Percentiles rank a stretch among this genome's conserved stretches.
Conservation (phyloP, 768 basidiomycete species). For the Podaxis sp. region DNA sequence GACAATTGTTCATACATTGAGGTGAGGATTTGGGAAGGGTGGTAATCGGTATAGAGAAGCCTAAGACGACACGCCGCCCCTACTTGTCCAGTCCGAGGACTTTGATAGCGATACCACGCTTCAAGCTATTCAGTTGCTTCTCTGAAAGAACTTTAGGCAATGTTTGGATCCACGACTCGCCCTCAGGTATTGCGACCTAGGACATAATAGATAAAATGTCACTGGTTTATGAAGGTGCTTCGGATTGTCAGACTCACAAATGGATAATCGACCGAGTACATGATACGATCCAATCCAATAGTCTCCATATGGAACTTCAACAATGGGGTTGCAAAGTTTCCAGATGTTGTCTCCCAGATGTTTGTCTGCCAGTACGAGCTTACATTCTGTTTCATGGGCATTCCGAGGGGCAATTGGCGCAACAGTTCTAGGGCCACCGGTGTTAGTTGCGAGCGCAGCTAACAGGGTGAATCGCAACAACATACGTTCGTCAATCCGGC, state of each 20-base stretch:
- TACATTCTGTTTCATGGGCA: constrained; percentile 36
- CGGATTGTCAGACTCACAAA: constrained; percentile 22
- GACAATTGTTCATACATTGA: no score
- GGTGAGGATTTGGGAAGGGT: no score
- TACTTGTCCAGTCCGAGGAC: constrained; percentile 27
- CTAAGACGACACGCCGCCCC: background rate
- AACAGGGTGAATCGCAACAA: background rate
- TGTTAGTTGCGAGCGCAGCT: background rate
- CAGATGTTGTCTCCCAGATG: constrained; percentile 38
- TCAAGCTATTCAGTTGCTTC: constrained; percentile 24
- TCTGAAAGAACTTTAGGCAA: constrained; percentile 19
- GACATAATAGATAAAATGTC: background rate
- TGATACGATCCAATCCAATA: constrained; percentile 37
- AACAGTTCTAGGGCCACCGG: constrained; percentile 26
- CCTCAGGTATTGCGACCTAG: constrained; percentile 23
- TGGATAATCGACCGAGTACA: constrained; percentile 40
- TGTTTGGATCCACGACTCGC: constrained; percentile 25
- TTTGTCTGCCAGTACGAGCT: constrained; percentile 38
- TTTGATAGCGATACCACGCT: constrained; percentile 26
- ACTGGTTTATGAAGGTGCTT: background rate
- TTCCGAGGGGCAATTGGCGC: constrained; percentile 25
- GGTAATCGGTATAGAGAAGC: background rate
- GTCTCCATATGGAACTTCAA: constrained; percentile 37
- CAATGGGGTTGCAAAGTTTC: constrained; percentile 38
- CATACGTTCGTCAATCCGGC: constrained; percentile 38